Base-by-base conservation (phyloP, 176 grass and related monocot genomes). In the Bothriochloa decipiens region DNA sequence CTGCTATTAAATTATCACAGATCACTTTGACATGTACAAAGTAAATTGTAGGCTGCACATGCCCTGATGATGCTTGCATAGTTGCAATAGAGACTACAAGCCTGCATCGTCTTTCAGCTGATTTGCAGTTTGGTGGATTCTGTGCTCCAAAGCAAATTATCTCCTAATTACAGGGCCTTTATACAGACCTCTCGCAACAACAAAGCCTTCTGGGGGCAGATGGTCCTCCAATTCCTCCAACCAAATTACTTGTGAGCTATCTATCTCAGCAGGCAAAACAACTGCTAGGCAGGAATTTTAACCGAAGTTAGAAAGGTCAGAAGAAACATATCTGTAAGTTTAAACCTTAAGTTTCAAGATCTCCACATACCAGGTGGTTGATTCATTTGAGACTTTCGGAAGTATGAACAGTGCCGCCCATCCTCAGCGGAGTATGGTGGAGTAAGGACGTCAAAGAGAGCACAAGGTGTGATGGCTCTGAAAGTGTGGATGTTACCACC, bases 401-500 rank as follows among this genome's bases (percentile, higher is more conserved):
- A 98, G 85, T 95, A 98, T 43, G 96, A 93, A 85, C 96, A 98
- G 70, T 98, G 76, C 26, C 96, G 75, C 11, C 96, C 96, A 33
- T 93, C 75, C 71, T 92, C 91, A 64, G 91, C 89, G 50, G 93
- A 95, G 75, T 98, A 98, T 27, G 96, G 96, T 3, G 96, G 96
- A 55, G 96, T 87, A 77, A 98, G 88, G 79, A 98, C 89, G n/a
- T 98, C 96, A 20, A 98, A 94, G 63, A 98, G 93, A 61, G 96
- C 96, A 81, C 93, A 98, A 78, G 89, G 96, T 63, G 93, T 98
- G 39, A 95, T 80, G 25, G 96, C 96, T 87, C 85, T 95, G 83
- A 98, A 98, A 86, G 83, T 95, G 83, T 95, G 96, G 43, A 98
- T 95, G 88, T 98, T 98, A 40, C 96, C 96, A 14, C 96, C 96